Base-by-base conservation (phyloP, 352 stramenopile genomes). In the Phytophthora sansomeana region DNA sequence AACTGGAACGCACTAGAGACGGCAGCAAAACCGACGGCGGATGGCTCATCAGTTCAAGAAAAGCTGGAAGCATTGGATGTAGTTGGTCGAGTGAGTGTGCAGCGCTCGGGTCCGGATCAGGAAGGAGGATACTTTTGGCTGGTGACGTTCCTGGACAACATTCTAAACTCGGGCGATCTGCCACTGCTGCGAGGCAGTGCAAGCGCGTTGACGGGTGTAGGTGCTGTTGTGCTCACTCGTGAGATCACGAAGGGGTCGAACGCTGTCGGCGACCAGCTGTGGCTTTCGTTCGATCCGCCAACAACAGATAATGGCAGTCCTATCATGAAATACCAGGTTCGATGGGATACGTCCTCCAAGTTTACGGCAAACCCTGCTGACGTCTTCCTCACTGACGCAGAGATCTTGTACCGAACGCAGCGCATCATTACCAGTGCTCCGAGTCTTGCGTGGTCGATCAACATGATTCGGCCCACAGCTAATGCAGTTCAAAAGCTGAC, bases 141-240 rank as follows among this genome's bases (percentile, higher is more conserved):
- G n/a, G 74, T 95, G 33, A 90, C 86, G 17, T 95, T 95, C 57
- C 68, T 93, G n/a, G 85, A 93, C 52, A 81, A 85, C 38, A 71
- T 69, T 2, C 43, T 91, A 19, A 92, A 92, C 51, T 72, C 79
- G 5, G 82, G 87, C 14, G 78, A 92, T 35, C 29, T 95, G 6
- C 70, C 82, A 0, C 58, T 89, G 17, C 54, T 93, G 3, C 58
- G 67, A 41, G 67, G 65, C 16, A 83, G 86, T 39, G 43, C 54
- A 0, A 73, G 53, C 10, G 14, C 26, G 4, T 41, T 94, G 0
- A 79, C 66, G 0, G 86, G 83, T 14, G 63, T 77, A 11, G 78
- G 79, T 0, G 66, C 79, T 14, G 66, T 92, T 0, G 76, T 76
- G 1, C 77, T 75, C 33, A 81, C 72, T 9, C 64, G 68, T 5